Percentiles rank a stretch among this genome's conserved stretches.
phyloP scores from a whole-genome alignment of 495 filamentous ascomycete species.

The Cenococcum geophilum region DNA sequence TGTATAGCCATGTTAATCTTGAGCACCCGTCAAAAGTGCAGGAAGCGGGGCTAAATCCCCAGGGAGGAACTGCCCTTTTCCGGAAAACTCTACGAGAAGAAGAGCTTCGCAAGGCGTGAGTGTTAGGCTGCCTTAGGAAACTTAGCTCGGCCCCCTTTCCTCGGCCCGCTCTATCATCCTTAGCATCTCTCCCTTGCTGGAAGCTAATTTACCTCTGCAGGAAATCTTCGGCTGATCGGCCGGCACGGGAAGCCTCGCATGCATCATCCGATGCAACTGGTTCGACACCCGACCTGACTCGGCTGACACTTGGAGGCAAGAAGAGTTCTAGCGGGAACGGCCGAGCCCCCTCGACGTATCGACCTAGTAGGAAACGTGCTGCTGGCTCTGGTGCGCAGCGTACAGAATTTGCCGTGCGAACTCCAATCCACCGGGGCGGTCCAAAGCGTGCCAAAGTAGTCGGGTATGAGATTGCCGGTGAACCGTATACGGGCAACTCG shows the following conservation, averaged over 20 bases:
- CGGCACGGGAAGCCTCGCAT: slow-evolving; percentile 1
- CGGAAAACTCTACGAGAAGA: background rate
- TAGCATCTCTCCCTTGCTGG: too few species aligned
- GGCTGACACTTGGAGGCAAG: slow-evolving; percentile 12
- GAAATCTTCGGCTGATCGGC: background rate
- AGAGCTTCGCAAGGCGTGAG: background rate
- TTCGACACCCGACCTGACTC: slow-evolving; percentile 22
- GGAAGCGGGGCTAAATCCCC: background rate
- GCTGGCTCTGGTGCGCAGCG: slow-evolving; percentile 22
- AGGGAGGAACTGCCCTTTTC: background rate
- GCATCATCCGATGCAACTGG: slow-evolving; percentile 20
- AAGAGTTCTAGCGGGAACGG: background rate
- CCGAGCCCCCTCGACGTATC: slow-evolving; percentile 8
- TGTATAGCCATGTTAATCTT: slow-evolving; percentile 17
- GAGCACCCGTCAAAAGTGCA: slow-evolving; percentile 19
- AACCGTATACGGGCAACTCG: background rate
- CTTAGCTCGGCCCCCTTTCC: too few species aligned
- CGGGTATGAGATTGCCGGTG: slow-evolving; percentile 15
- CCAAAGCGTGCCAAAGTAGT: slow-evolving; percentile 17
- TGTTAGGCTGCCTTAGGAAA: background rate
- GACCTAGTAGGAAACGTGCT: slow-evolving; percentile 24
- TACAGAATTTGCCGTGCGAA: background rate
- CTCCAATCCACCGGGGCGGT: background rate
- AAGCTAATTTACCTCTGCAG: background rate
- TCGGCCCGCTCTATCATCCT: too few species aligned